A percentile compares a stretch with the other conserved stretches of the same genome.
phyloP scores from a whole-genome alignment of 2,329 filamentous ascomycete species.

The Fusarium bulbicola region DNA sequence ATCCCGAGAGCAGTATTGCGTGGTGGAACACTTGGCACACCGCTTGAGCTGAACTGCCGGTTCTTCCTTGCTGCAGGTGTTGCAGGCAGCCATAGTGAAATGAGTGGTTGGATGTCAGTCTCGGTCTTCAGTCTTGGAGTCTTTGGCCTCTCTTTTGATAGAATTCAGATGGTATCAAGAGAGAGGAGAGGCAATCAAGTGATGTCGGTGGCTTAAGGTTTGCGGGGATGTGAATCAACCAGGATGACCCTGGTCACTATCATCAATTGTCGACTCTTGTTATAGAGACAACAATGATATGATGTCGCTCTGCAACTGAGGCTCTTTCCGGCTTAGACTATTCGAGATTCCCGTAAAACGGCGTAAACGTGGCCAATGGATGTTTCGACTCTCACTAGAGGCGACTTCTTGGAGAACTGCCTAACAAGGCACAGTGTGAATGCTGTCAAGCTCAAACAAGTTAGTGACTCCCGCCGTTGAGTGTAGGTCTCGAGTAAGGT shows the following conservation, averaged over 20 bases:
- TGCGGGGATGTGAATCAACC: neutral
- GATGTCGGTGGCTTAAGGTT: slow-evolving; percentile 1
- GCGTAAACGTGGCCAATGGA: neutral
- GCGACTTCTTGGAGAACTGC: neutral
- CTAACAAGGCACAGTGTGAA: neutral
- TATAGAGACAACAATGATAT: neutral
- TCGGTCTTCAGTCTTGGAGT: neutral
- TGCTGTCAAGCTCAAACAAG: neutral
- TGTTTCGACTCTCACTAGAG: neutral
- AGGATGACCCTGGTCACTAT: neutral
- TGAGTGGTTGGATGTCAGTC: neutral
- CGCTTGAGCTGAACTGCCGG: slow-evolving; percentile 45
- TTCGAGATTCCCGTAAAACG: neutral
- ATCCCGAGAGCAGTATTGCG: slow-evolving; percentile 60
- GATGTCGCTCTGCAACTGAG: neutral
- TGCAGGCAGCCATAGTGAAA: slow-evolving; percentile 27
- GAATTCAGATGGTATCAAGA: neutral
- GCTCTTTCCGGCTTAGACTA: neutral
- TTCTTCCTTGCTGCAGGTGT: slow-evolving; percentile 43
- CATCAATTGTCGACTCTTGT: neutral
- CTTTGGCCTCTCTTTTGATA: neutral
- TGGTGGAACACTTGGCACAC: slow-evolving; percentile 58
- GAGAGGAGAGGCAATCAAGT: neutral
- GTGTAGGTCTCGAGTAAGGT: neutral
- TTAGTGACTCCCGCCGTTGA: neutral